Evolutionary conservation across 352 stramenopile species (phyloP).

Genomic region (Phytopythium litorale): DNA sequence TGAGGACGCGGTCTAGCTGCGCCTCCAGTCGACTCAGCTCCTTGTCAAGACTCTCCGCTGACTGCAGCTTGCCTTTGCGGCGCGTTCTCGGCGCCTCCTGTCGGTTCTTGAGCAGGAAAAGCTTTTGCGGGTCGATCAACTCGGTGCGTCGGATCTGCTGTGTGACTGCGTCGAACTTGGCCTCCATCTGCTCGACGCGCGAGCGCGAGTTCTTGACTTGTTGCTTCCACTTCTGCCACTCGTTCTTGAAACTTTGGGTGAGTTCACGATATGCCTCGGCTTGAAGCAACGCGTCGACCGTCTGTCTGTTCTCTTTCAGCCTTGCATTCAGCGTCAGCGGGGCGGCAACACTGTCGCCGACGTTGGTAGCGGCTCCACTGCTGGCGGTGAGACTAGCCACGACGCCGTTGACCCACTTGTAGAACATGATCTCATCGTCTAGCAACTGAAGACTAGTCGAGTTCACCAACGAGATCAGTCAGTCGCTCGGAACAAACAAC

Average conservation of each 20-base stretch:
- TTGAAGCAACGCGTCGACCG: conserved; percentile 23
- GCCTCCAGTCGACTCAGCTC: conserved; percentile 33
- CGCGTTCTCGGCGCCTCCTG: neutral
- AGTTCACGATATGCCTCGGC: conserved; percentile 28
- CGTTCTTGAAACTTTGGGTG: conserved; percentile 20
- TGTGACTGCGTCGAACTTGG: conserved; percentile 34
- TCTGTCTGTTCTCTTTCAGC: neutral
- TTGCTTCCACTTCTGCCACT: conserved; percentile 39
- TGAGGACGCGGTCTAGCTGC: conserved; percentile 46
- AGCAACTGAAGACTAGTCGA: conserved; percentile 50
- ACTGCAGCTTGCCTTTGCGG: conserved; percentile 11
- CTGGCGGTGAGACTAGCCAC: conserved; percentile 18
- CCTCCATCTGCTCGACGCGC: conserved; percentile 40
- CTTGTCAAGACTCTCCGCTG: conserved; percentile 9
- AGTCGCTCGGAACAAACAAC: neutral
- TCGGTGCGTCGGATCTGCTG: conserved; percentile 38
- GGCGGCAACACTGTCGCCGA: neutral
- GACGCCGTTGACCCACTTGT: conserved; percentile 70
- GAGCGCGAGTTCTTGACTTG: conserved; percentile 30
- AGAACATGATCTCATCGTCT: conserved; percentile 57
- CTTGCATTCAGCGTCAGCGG: neutral
- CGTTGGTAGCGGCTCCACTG: neutral
- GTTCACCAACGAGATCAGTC: neutral
- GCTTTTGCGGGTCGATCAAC: conserved; percentile 36
- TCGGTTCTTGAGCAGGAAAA: conserved; percentile 34